Evolutionary conservation across 1,284 basidiomycete species (phyloP).

Genomic region (Afroboletus lepidellus): DNA sequence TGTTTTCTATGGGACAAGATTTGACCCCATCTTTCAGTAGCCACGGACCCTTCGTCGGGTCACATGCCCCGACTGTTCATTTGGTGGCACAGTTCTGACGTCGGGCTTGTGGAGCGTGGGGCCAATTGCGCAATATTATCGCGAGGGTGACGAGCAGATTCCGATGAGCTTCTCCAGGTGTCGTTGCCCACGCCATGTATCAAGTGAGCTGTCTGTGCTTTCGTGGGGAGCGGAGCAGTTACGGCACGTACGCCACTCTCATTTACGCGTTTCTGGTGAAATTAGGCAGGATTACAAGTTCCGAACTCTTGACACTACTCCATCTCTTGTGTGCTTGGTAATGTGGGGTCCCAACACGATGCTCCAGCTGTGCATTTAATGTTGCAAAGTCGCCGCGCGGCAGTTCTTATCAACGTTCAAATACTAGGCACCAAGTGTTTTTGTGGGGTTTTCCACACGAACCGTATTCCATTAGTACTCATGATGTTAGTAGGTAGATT

Average conservation of each 20-base stretch:
- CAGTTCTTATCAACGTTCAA: slow-evolving; percentile 1
- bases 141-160: too few species aligned
- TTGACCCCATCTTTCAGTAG: too few species aligned
- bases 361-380: background rate
- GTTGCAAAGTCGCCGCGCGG: background rate
- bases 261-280: background rate
- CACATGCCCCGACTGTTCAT: background rate
- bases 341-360: background rate
- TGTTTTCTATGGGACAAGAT: background rate
- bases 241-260: background rate
- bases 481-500: background rate
- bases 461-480: background rate
- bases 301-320: background rate
- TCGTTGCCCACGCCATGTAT: background rate
- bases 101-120: background rate
- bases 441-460: background rate
- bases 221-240: background rate
- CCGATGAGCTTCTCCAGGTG: too few species aligned
- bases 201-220: background rate
- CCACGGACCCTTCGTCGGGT: too few species aligned
- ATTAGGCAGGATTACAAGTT: background rate
- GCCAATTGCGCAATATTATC: too few species aligned
- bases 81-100: background rate
- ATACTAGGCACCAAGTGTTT: background rate
- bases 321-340: background rate